Percentiles rank a stretch among this genome's conserved stretches.
phyloP scores from a whole-genome alignment of 805 yeast species.

The Sporopachydermia lactativora region DNA sequence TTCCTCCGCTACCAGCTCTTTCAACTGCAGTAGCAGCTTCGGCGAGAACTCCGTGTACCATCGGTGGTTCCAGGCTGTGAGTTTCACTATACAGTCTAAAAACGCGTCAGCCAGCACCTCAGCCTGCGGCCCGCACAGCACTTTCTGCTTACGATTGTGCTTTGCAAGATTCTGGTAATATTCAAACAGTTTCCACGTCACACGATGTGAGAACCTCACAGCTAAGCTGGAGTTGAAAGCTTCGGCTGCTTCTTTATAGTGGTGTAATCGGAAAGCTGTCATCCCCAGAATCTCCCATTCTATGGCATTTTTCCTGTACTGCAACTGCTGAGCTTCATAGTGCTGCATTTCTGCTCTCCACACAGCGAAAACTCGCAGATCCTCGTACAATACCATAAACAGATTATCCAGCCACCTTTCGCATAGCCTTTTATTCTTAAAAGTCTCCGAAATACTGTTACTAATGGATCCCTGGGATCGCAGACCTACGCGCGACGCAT shows the following conservation, averaged over 20 bases:
- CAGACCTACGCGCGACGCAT: constrained; percentile 1
- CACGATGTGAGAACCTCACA: constrained; percentile 67
- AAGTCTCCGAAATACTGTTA: constrained; percentile 5
- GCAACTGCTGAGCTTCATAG: constrained; percentile 75
- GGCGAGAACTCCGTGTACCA: constrained; percentile 94
- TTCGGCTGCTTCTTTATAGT: constrained; percentile 71
- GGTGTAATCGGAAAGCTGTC: constrained; percentile 75
- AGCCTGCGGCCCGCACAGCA: constrained; percentile 13
- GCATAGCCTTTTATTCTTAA: constrained; percentile 41
- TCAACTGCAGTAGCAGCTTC: constrained; percentile 38
- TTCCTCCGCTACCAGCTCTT: constrained; percentile 53
- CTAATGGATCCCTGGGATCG: constrained; percentile 2
- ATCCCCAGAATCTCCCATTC: constrained; percentile 92
- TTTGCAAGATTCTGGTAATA: constrained; percentile 29
- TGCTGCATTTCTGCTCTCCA: constrained; percentile 91
- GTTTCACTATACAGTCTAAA: constrained; percentile 55
- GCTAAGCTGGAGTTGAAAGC: constrained; percentile 67
- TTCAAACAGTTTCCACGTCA: constrained; percentile 59
- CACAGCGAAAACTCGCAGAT: constrained; percentile 58
- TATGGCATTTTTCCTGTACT: constrained; percentile 58
- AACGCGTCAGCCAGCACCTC: constrained; percentile 26
- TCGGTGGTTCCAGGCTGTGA: constrained; percentile 95
- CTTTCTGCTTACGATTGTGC: background rate
- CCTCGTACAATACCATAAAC: constrained; percentile 58
- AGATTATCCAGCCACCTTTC: constrained; percentile 72